Conservation (phyloP, 768 basidiomycete genomes). For the Paxillus involutus region DNA sequence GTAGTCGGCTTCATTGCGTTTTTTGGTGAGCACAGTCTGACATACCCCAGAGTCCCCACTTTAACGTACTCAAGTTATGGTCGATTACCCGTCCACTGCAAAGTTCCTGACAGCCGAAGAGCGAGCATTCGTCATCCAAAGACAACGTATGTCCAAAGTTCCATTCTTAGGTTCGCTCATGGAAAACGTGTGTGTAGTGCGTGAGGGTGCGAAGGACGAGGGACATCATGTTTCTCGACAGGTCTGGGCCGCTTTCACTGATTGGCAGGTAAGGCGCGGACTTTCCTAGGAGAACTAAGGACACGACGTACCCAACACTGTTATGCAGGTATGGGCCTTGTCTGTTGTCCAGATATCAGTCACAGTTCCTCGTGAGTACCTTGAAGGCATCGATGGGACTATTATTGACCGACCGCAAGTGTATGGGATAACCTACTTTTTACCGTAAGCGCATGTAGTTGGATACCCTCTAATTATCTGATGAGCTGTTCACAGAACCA, state of each 20-base stretch:
- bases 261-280: slow-evolving; percentile 53
- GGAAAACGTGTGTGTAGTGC: slow-evolving; percentile 42
- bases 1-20: slow-evolving; percentile 51
- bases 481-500: slow-evolving; percentile 1
- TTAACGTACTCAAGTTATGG: slow-evolving; percentile 40
- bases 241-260: slow-evolving; percentile 48
- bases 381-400: background rate
- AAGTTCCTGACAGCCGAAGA: slow-evolving; percentile 64
- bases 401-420: slow-evolving; percentile 36
- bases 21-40: slow-evolving; percentile 35
- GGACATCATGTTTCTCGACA: slow-evolving; percentile 58
- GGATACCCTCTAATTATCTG: too few relatives aligned
- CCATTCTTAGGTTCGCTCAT: background rate
- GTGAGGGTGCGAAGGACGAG: slow-evolving; percentile 54
- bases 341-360: slow-evolving; percentile 55
- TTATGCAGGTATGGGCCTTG: slow-evolving; percentile 1
- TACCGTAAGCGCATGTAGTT: slow-evolving; percentile 46
- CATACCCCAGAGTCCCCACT: background rate
- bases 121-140: slow-evolving; percentile 51
- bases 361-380: slow-evolving; percentile 51
- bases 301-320: background rate
- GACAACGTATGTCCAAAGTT: slow-evolving; percentile 44
- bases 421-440: slow-evolving; percentile 64
- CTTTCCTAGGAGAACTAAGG: background rate
- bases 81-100: slow-evolving; percentile 61